Percentiles rank a stretch among this genome's conserved stretches.
phyloP scores from a whole-genome alignment of 1,284 basidiomycete species.

The Inonotus obliquus region DNA sequence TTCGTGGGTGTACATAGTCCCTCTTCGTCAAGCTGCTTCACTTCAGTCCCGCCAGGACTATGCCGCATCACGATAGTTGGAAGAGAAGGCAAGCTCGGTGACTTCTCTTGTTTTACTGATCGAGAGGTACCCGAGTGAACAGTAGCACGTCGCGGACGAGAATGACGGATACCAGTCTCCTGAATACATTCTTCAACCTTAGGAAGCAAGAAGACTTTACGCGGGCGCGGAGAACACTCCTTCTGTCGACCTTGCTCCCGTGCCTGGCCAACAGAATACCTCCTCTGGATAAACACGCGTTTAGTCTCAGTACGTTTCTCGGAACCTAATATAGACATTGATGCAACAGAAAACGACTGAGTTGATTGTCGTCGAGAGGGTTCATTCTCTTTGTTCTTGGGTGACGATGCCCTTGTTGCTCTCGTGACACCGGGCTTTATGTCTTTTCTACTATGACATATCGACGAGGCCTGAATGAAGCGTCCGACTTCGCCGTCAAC shows the following conservation, averaged over 20 bases:
- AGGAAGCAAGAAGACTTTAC: conserved; percentile 7
- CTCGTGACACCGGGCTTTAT: background rate
- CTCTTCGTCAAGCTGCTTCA: background rate
- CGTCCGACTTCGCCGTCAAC: background rate
- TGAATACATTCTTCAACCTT: conserved; percentile 1
- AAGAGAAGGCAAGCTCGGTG: background rate
- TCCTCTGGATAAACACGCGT: background rate
- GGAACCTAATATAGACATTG: background rate
- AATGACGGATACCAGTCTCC: background rate
- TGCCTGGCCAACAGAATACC: background rate
- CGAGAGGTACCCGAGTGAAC: background rate
- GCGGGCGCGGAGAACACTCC: background rate
- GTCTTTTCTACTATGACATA: background rate
- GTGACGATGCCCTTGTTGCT: background rate
- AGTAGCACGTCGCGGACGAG: conserved; percentile 1
- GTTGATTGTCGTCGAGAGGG: background rate
- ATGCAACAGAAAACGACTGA: background rate
- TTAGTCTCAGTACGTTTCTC: background rate
- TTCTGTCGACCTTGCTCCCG: background rate
- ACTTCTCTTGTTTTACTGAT: background rate
- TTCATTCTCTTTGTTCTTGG: conserved; percentile 8
- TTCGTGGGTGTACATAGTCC: background rate
- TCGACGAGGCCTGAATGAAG: background rate
- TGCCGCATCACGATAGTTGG: conserved; percentile 11
- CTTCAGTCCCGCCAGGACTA: conserved; percentile 2